Evolutionary conservation across 2,329 filamentous ascomycete genomes (phyloP).

Genomic region (Cladobotryum protrusum): DNA sequence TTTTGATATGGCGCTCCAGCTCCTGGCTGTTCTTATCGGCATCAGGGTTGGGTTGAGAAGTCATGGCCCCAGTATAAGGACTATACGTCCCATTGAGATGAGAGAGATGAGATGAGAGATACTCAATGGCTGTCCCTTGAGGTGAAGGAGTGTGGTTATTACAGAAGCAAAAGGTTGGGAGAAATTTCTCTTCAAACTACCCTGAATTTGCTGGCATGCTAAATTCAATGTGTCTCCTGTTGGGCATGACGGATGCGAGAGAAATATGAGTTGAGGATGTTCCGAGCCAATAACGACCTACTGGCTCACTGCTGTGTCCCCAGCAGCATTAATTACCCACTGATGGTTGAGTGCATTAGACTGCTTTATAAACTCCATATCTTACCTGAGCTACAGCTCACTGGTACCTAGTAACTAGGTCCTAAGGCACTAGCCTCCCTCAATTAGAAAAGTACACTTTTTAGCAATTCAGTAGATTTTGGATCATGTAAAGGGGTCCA

Average conservation of each 20-base stretch:
- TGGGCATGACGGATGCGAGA: neutral
- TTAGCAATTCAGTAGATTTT: no score
- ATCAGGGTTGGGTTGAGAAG: slow-evolving; percentile 1
- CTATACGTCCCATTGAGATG: neutral
- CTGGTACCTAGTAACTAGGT: no score
- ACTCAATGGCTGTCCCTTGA: neutral
- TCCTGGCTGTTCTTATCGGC: slow-evolving; percentile 1
- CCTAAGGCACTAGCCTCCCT: no score
- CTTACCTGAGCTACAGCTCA: no score
- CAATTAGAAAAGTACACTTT: no score
- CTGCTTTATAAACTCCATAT: no score
- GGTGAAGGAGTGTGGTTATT: neutral
- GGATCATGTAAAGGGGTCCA: no score
- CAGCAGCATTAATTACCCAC: no score
- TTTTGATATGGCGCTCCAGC: slow-evolving; percentile 15
- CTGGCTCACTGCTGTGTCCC: no score
- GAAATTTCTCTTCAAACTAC: neutral
- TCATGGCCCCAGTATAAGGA: slow-evolving; percentile 1
- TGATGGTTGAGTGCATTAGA: no score
- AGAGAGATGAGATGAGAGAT: neutral
- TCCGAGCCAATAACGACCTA: no score
- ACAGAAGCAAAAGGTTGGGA: neutral
- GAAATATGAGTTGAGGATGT: neutral
- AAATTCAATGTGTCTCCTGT: neutral
- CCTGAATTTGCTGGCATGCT: neutral